A percentile compares a stretch with the other conserved stretches of the same genome.
These are phyloP conservation scores for Cytospora mali DNA, from an alignment of 2,329 filamentous ascomycete genomes.

Conservation along the genomic window DNA sequence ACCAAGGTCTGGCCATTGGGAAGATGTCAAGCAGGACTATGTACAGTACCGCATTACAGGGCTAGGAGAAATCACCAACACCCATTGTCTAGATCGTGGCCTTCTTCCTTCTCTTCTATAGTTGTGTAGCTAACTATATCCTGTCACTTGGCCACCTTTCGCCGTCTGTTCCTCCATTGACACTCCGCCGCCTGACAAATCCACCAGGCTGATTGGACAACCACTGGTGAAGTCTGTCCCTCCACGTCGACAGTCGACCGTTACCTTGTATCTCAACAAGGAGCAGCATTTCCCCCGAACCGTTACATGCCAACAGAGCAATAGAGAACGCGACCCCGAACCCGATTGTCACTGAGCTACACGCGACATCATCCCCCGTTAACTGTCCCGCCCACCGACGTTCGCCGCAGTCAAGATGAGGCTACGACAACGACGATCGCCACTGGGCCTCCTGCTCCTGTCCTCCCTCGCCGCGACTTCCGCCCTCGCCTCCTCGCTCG, in stretches of 20 bases:
- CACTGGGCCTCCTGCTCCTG: conserved; percentile 63
- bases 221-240: conserved; percentile 1
- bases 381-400: background rate
- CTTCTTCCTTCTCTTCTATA: background rate
- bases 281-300: background rate
- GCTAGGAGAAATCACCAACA: background rate
- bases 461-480: conserved; percentile 55
- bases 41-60: background rate
- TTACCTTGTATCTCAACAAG: background rate
- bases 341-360: background rate
- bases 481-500: conserved; percentile 37
- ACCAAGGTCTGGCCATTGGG: background rate
- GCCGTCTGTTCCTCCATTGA: background rate
- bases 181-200: background rate
- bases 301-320: background rate
- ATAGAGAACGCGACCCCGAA: background rate
- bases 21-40: background rate
- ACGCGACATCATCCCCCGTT: background rate
- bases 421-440: conserved; percentile 55
- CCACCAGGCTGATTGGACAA: background rate
- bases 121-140: background rate
- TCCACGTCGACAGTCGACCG: too few species aligned
- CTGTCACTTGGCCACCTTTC: background rate
- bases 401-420: conserved; percentile 54
- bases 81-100: background rate